phyloP scores from a whole-genome alignment of 208 protist species.

The Vickermania ingenoplastis region DNA sequence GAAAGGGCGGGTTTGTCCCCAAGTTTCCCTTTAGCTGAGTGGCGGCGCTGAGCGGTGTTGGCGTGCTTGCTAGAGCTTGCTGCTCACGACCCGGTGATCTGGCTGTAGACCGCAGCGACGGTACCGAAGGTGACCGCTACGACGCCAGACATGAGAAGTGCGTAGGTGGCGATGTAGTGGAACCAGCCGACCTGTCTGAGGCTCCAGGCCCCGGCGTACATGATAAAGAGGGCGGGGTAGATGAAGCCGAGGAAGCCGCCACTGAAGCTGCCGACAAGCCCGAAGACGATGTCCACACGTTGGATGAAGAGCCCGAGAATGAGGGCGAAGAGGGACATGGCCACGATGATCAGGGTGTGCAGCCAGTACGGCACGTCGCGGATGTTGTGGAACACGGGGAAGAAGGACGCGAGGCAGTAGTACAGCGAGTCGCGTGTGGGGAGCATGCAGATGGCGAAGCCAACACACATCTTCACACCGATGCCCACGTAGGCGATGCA shows the following conservation, averaged over 20 bases:
- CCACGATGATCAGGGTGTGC: slow-evolving; percentile 39
- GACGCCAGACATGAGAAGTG: slow-evolving; percentile 64
- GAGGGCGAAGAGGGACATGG: slow-evolving; percentile 51
- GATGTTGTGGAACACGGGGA: slow-evolving; percentile 34
- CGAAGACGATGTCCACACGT: slow-evolving; percentile 63
- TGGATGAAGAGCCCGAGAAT: slow-evolving; percentile 71
- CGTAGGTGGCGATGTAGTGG: slow-evolving; percentile 63
- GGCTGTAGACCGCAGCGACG: slow-evolving; percentile 40
- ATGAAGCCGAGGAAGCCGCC: slow-evolving; percentile 77
- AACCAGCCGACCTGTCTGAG: slow-evolving; percentile 42
- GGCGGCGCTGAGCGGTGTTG: too few species aligned
- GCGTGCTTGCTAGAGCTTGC: background rate
- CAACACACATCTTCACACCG: slow-evolving; percentile 60
- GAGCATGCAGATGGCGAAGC: slow-evolving; percentile 70
- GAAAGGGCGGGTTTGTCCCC: background rate
- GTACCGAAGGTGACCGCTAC: slow-evolving; percentile 64
- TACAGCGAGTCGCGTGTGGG: slow-evolving; percentile 57
- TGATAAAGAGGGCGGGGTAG: slow-evolving; percentile 71
- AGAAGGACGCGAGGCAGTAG: slow-evolving; percentile 46
- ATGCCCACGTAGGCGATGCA: slow-evolving; percentile 59
- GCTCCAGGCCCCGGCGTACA: slow-evolving; percentile 64
- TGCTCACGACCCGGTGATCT: slow-evolving; percentile 3
- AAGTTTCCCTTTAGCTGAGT: slow-evolving; percentile 1
- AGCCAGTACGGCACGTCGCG: slow-evolving; percentile 42
- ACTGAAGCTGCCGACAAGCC: slow-evolving; percentile 63